phyloP scores from a whole-genome alignment of 2,329 filamentous ascomycete species.

The Sphaerostilbella broomeana region DNA sequence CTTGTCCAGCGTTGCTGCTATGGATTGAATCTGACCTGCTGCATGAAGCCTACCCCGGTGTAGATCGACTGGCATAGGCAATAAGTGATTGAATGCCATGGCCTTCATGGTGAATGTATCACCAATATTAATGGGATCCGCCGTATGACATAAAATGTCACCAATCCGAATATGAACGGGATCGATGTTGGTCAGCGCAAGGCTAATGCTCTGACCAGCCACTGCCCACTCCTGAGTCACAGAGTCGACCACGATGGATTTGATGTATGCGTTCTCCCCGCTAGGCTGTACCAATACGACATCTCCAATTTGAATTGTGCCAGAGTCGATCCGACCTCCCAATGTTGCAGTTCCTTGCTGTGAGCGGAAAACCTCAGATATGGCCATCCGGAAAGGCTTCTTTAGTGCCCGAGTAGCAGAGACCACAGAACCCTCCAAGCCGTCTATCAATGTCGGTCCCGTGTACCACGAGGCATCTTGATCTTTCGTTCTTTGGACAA shows the following conservation, averaged over 20 bases:
- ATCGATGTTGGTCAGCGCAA: conserved; percentile 84
- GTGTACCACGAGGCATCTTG: conserved; percentile 68
- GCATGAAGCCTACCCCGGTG: conserved; percentile 79
- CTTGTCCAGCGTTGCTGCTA: conserved; percentile 74
- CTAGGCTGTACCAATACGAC: conserved; percentile 72
- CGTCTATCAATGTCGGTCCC: conserved; percentile 71
- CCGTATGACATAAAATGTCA: conserved; percentile 74
- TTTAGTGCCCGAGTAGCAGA: conserved; percentile 58
- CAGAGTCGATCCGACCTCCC: conserved; percentile 78
- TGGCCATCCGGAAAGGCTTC: conserved; percentile 77
- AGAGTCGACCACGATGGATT: conserved; percentile 70
- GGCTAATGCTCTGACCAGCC: conserved; percentile 77
- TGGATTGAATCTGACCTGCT: conserved; percentile 63
- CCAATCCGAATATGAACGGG: conserved; percentile 73
- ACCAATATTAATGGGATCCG: conserved; percentile 61
- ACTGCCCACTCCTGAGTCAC: conserved; percentile 79
- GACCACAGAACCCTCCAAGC: conserved; percentile 77
- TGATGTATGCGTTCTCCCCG: conserved; percentile 72
- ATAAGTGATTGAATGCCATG: conserved; percentile 80
- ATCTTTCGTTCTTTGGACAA: conserved; percentile 54
- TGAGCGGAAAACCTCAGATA: conserved; percentile 80
- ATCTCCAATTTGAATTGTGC: conserved; percentile 79
- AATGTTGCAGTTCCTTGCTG: conserved; percentile 77
- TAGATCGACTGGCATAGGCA: conserved; percentile 84
- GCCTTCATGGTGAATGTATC: conserved; percentile 76